Evolutionary conservation across 108 stramenopile genomes (phyloP).

Genomic region (Phaeodactylum tricornutum): DNA sequence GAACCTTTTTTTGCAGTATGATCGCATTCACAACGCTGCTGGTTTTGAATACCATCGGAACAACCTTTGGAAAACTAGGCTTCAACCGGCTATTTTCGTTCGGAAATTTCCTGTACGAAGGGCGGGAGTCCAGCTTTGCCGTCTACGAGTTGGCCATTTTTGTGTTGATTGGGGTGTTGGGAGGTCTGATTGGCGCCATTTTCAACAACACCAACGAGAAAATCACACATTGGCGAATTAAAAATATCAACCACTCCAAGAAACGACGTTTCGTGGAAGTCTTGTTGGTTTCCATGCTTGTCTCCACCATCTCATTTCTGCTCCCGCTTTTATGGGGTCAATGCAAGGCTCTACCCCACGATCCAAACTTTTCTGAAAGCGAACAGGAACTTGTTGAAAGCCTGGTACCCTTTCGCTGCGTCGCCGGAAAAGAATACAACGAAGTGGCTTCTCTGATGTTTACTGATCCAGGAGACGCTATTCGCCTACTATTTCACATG

Average conservation of each 20-base stretch:
- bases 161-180: constrained; percentile 61
- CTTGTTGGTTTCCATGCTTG: constrained; percentile 16
- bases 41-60: constrained; percentile 19
- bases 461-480: constrained; percentile 30
- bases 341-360: constrained; percentile 11
- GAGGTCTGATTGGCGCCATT: constrained; percentile 64
- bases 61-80: constrained; percentile 26
- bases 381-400: constrained; percentile 16
- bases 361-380: constrained; percentile 20
- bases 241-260: constrained; percentile 24
- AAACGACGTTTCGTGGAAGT: constrained; percentile 33
- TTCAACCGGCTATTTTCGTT: constrained; percentile 32
- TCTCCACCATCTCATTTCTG: constrained; percentile 18
- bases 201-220: constrained; percentile 32
- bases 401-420: constrained; percentile 24
- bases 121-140: constrained; percentile 17
- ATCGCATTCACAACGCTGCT: constrained; percentile 26
- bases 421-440: constrained; percentile 54
- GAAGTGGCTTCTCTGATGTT: constrained; percentile 73
- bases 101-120: constrained; percentile 37
- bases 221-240: constrained; percentile 32
- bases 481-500: constrained; percentile 37
- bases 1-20: constrained; percentile 76
- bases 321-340: constrained; percentile 17
- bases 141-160: constrained; percentile 65